Evolutionary conservation across 2,329 filamentous ascomycete species (phyloP).

Genomic region (Myriosclerotinia duriaeana): DNA sequence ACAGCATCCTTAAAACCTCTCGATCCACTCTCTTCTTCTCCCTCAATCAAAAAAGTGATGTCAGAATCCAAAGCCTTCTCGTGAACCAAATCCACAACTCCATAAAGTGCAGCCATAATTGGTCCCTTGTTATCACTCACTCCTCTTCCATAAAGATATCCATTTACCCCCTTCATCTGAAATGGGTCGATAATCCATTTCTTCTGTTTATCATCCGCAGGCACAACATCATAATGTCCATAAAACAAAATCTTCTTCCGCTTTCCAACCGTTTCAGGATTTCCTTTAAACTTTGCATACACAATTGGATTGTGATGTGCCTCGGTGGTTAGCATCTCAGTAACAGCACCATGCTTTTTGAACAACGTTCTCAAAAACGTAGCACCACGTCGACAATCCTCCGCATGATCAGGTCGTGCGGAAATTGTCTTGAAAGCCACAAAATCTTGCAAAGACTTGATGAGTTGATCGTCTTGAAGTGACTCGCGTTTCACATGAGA

Average conservation of each 20-base stretch:
- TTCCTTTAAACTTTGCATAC: constrained; percentile 81
- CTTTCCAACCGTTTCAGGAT: constrained; percentile 60
- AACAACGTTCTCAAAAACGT: constrained; percentile 88
- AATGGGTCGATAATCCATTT: constrained; percentile 92
- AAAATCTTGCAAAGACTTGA: constrained; percentile 78
- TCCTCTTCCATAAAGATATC: constrained; percentile 93
- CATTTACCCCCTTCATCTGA: constrained; percentile 81
- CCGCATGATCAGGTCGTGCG: constrained; percentile 78
- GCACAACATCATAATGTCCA: constrained; percentile 95
- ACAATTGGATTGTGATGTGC: constrained; percentile 86
- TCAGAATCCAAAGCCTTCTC: constrained; percentile 83
- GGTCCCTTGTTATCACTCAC: constrained; percentile 98
- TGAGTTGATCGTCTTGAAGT: constrained; percentile 53
- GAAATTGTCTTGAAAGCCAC: constrained; percentile 92
- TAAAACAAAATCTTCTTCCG: constrained; percentile 93
- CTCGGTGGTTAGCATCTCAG: constrained; percentile 83
- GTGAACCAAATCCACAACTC: constrained; percentile 83
- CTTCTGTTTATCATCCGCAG: constrained; percentile 76
- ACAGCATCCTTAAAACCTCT: constrained; percentile 86
- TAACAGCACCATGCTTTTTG: constrained; percentile 85
- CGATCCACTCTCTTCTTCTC: constrained; percentile 93
- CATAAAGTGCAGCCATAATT: constrained; percentile 89
- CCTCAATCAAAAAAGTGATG: constrained; percentile 91
- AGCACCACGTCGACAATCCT: constrained; percentile 89
- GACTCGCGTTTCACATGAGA: constrained; percentile 30